Evolutionary conservation across 345 rosid genomes (phyloP), one percentile per base, ranked within the genome.

Genomic region (Clarkia xantiana): DNA sequence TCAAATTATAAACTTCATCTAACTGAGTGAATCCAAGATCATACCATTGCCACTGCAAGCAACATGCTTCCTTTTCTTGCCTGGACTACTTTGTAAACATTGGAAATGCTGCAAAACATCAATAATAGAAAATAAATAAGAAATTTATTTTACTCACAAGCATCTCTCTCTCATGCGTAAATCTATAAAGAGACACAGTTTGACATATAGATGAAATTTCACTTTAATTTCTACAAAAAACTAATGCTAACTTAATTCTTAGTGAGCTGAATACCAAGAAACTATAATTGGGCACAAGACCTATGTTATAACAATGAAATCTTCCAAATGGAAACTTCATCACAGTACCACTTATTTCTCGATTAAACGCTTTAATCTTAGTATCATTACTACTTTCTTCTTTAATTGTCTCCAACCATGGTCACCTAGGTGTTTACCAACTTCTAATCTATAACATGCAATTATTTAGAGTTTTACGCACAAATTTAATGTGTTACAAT

Each of bases 11-110:
- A 29, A 29, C 3, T 49, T 49, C 18, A 25, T 2, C 52, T 34
- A 34, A 13, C 13, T 25, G 10, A 49, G 9, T 14, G 11, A 23
- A 14, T 2, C 14, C 39, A 23, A 17, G 14, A 46, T 52, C 52
- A 53, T 66, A 91, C 98, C 98, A 91, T 87, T 56, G 99, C 88
- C 60, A 93, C 63, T 45, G 99, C 96, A 62, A 72, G 67, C 52
- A 78, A 42, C 87, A 91, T 84, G 70, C 76, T 91, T 77, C 96
- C 84, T 59, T 87, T 91, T 70, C 90, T 79, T 63, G 94, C 63
- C 61, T 72, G 67, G 56, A 93, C 81, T 43, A 93, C 95, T 66
- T 78, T 76, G 73, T 84, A 68, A 42, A 84, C 96, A 56, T 76
- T 93, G 18, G 70, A 51, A 29, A 77, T 59, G 29, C 99, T 93